A percentile compares a stretch with the other conserved stretches of the same genome.
These are phyloP conservation scores for Thielaviopsis musarum DNA, from an alignment of 2,329 filamentous ascomycete genomes.

Conservation along the genomic window DNA sequence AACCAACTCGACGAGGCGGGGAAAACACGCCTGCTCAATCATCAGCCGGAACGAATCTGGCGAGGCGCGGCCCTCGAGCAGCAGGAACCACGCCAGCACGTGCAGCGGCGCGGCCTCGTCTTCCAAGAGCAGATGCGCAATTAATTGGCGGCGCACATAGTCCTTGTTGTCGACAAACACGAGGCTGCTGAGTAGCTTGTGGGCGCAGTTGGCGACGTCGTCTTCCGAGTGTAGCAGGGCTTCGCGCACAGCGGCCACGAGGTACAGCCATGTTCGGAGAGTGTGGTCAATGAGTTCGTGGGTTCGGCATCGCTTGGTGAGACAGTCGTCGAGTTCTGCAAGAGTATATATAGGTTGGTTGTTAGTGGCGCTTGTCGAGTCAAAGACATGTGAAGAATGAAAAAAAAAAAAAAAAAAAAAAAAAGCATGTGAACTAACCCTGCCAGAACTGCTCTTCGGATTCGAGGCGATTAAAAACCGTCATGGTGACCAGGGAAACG, in stretches of 20 bases:
- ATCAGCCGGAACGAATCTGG: slow-evolving; percentile 72
- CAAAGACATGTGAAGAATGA: neutral
- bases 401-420: neutral
- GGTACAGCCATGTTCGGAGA: slow-evolving; percentile 65
- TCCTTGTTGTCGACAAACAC: slow-evolving; percentile 61
- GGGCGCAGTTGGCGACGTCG: slow-evolving; percentile 64
- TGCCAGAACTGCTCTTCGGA: slow-evolving; percentile 77
- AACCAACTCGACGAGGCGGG: slow-evolving; percentile 68
- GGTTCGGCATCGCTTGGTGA: slow-evolving; percentile 30
- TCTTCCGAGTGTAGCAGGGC: slow-evolving; percentile 60
- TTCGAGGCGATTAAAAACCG: slow-evolving; percentile 9
- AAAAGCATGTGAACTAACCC: slow-evolving; percentile 33
- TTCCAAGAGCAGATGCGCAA: slow-evolving; percentile 81
- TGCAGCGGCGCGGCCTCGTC: slow-evolving; percentile 69
- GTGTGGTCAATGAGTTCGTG: slow-evolving; percentile 61
- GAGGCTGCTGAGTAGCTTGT: slow-evolving; percentile 56
- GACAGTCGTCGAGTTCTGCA: slow-evolving; percentile 31
- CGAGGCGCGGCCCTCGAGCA: slow-evolving; percentile 69
- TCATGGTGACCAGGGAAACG: slow-evolving; percentile 1
- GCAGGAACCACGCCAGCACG: slow-evolving; percentile 64
- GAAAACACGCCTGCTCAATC: slow-evolving; percentile 72
- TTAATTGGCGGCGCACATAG: slow-evolving; percentile 83
- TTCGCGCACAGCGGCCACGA: slow-evolving; percentile 61
- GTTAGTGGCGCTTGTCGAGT: neutral
- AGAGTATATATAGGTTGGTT: neutral